These are phyloP conservation scores for Candida ipomoeae DNA, from an alignment of 805 yeast species.

Conservation along the genomic window DNA sequence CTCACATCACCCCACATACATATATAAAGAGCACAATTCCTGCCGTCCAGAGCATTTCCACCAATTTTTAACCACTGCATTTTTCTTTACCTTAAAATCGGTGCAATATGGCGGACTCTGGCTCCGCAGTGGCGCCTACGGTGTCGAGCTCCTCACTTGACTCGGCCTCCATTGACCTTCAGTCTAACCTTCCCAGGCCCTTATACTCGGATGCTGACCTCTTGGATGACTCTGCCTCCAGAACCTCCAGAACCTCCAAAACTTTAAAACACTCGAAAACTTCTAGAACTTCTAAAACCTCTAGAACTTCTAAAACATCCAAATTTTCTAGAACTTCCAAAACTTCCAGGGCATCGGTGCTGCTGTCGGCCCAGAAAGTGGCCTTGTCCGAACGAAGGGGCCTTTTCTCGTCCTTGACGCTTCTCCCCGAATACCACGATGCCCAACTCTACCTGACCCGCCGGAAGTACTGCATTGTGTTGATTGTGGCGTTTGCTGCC, in stretches of 20 bases:
- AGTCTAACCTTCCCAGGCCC: neutral
- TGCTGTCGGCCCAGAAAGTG: constrained; percentile 4
- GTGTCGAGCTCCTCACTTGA: neutral
- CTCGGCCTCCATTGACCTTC: neutral
- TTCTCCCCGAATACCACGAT: constrained; percentile 70
- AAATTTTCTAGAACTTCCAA: too few species aligned
- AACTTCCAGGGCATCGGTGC: neutral
- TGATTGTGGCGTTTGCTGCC: constrained; percentile 68
- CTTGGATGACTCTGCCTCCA: neutral
- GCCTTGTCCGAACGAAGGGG: constrained; percentile 51
- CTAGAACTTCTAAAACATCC: too few species aligned
- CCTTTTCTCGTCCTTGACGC: constrained; percentile 43
- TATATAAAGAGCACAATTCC: too few species aligned
- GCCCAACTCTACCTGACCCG: constrained; percentile 57
- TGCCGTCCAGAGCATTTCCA: too few species aligned
- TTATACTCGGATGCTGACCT: neutral
- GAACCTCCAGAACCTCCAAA: neutral
- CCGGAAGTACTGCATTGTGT: constrained; percentile 52
- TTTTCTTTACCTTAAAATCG: too few species aligned
- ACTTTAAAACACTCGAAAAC: neutral
- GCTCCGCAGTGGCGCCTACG: neutral
- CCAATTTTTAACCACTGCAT: too few species aligned
- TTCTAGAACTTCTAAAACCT: neutral
- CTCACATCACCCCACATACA: too few species aligned
- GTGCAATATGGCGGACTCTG: neutral